Percentiles rank a stretch among this genome's conserved stretches.
Evolutionary conservation across 83 land plant species (phyloP).

Genomic region (Larix sibirica): DNA sequence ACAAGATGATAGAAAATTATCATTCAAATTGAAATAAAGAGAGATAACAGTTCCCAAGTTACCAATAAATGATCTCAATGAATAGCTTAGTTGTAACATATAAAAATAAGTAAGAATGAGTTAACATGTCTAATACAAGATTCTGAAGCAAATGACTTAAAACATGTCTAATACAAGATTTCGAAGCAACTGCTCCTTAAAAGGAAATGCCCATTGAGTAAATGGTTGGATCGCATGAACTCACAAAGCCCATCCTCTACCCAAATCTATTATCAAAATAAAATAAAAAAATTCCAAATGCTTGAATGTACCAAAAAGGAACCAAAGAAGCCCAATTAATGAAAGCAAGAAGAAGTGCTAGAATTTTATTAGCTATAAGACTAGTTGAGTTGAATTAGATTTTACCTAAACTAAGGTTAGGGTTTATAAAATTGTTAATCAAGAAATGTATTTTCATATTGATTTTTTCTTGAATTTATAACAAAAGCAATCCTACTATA

Average conservation of each 20-base stretch:
- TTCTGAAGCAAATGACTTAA: no score
- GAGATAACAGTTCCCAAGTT: conserved; percentile 65
- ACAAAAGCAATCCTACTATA: background rate
- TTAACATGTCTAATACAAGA: no score
- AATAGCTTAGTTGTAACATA: conserved; percentile 62
- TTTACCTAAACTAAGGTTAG: background rate
- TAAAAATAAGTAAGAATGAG: background rate
- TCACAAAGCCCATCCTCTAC: background rate
- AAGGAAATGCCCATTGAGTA: background rate
- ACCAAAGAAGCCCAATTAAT: background rate
- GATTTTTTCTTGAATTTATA: background rate
- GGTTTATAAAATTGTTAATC: background rate
- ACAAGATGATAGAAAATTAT: conserved; percentile 68
- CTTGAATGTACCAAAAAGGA: background rate
- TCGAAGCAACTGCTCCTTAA: background rate
- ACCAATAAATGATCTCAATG: conserved; percentile 62
- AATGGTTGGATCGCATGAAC: background rate
- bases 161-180: background rate
- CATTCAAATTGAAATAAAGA: conserved; percentile 66
- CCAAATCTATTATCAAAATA: background rate
- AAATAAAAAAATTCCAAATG: background rate
- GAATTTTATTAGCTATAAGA: background rate
- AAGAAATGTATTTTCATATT: background rate
- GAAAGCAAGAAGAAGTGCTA: background rate
- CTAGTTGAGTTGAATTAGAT: background rate